Evolutionary conservation across 495 filamentous ascomycete species (phyloP).

Genomic region (Aspergillus egyptiacus): DNA sequence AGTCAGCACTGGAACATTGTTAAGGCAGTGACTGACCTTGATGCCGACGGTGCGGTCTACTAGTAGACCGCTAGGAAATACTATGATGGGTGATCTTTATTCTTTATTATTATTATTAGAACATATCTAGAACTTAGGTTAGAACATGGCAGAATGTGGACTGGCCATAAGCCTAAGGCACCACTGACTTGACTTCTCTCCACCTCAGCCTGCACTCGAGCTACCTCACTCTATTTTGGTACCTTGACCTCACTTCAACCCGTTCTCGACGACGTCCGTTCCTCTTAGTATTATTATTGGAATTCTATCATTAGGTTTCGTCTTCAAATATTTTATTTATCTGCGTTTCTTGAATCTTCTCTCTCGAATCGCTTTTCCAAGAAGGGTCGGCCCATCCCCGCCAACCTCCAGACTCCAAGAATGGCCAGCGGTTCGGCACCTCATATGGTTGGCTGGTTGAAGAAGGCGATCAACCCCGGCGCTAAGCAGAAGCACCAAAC

Average conservation of each 20-base stretch:
- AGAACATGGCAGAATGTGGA: too few relatives aligned
- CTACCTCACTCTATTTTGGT: background rate
- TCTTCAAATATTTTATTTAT: too few relatives aligned
- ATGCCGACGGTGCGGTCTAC: too few relatives aligned
- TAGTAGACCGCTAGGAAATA: too few relatives aligned
- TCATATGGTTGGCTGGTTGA: constrained; percentile 28
- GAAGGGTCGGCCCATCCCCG: too few relatives aligned
- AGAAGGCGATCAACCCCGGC: constrained; percentile 30
- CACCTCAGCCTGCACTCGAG: background rate
- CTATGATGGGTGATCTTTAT: too few relatives aligned
- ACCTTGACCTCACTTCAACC: constrained; percentile 1
- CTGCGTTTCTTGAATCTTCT: background rate
- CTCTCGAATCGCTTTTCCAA: background rate
- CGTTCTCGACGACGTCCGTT: background rate
- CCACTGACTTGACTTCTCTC: background rate
- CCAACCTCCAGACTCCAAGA: background rate
- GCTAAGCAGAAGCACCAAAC: constrained; percentile 22
- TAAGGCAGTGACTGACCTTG: too few relatives aligned
- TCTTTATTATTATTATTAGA: too few relatives aligned
- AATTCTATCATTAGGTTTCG: constrained; percentile 10
- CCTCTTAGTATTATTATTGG: background rate
- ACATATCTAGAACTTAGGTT: too few relatives aligned
- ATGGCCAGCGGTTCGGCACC: constrained; percentile 28
- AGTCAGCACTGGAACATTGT: too few relatives aligned
- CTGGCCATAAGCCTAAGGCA: too few relatives aligned